Conservation (phyloP, 1,139 yeast genomes). For the Pichia sp. region DNA sequence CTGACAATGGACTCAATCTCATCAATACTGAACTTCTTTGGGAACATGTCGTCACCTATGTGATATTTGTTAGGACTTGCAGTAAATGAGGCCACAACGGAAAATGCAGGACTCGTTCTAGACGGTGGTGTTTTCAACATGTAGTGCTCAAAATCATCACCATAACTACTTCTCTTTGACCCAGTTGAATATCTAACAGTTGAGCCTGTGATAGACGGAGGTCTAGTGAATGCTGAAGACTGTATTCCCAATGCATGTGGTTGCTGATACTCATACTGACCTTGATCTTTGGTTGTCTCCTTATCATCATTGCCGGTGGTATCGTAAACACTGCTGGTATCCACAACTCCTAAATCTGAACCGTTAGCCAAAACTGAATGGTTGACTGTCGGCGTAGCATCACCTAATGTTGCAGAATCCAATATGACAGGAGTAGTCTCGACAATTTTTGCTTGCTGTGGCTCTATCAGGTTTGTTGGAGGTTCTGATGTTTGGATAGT, state of each 20-base stretch:
- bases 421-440: slow-evolving; percentile 6
- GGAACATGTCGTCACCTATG: slow-evolving; percentile 62
- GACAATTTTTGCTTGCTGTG: slow-evolving; percentile 11
- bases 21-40: slow-evolving; percentile 54
- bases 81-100: slow-evolving; percentile 13
- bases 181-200: not conserved
- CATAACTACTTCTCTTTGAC: too few species aligned
- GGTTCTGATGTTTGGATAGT: slow-evolving; percentile 8
- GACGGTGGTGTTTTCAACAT: slow-evolving; percentile 7
- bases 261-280: slow-evolving; percentile 1
- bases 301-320: not conserved
- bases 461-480: slow-evolving; percentile 7
- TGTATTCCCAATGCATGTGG: slow-evolving; percentile 5
- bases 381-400: too few species aligned
- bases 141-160: slow-evolving; percentile 1
- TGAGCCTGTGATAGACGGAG: not conserved
- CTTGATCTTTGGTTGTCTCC: not conserved
- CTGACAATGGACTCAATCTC: slow-evolving; percentile 74
- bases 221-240: not conserved
- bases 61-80: slow-evolving; percentile 20
- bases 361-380: not conserved
- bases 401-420: not conserved
- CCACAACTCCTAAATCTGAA: not conserved
- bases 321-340: slow-evolving; percentile 4
- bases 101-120: slow-evolving; percentile 8